Evolutionary conservation across 306 rosid species (phyloP).

Genomic region (Ammopiptanthus mongolicus): DNA sequence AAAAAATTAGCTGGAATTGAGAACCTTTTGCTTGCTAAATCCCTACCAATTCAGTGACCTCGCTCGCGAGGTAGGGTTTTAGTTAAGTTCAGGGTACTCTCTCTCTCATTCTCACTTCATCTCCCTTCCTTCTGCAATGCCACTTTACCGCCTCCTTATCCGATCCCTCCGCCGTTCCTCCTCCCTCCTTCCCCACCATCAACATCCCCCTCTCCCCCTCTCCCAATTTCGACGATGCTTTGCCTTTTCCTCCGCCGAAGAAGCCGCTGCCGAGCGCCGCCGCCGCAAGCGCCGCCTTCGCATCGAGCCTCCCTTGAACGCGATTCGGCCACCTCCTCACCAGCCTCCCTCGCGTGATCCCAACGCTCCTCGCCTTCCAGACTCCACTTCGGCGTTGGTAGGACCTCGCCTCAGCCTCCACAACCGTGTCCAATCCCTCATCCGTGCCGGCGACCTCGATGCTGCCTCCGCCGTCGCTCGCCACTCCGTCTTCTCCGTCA

Average conservation of each 20-base stretch:
- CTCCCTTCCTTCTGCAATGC: too few relatives aligned
- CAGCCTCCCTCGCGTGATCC: slow-evolving; percentile 59
- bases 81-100: too few relatives aligned
- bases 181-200: neutral
- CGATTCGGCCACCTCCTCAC: slow-evolving; percentile 63
- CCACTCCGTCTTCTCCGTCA: slow-evolving; percentile 72
- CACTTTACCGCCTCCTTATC: slow-evolving; percentile 51
- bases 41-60: too few relatives aligned
- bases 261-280: slow-evolving; percentile 93
- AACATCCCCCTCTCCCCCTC: neutral
- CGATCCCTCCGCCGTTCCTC: slow-evolving; percentile 51
- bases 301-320: slow-evolving; percentile 85
- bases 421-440: slow-evolving; percentile 87
- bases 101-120: too few relatives aligned
- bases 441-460: slow-evolving; percentile 86
- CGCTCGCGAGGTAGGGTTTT: too few relatives aligned
- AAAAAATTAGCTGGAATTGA: too few relatives aligned
- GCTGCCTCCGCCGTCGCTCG: slow-evolving; percentile 79
- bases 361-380: slow-evolving; percentile 86
- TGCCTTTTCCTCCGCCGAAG: slow-evolving; percentile 86
- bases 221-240: slow-evolving; percentile 40
- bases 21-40: too few relatives aligned
- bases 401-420: slow-evolving; percentile 89
- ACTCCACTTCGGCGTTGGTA: slow-evolving; percentile 67
- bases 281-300: slow-evolving; percentile 86